Evolutionary conservation across 495 filamentous ascomycete genomes (phyloP).

Genomic region (Penicillium ochrochloron): DNA sequence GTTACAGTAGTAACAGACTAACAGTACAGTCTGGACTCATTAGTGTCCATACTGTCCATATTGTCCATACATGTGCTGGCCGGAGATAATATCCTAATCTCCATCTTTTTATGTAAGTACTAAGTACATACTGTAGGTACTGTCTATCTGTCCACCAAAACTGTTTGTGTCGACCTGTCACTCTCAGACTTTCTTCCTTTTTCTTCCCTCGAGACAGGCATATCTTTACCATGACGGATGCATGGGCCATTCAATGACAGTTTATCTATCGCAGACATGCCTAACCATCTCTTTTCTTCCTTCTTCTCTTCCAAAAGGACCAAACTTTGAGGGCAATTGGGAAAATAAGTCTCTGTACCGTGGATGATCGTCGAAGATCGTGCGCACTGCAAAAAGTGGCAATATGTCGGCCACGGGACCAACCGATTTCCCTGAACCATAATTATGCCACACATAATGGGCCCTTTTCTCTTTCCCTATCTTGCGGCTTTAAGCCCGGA

Average conservation of each 20-base stretch:
- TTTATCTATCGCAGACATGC: constrained; percentile 5
- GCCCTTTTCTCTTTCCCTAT: neutral
- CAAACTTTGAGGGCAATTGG: neutral
- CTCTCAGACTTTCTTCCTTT: neutral
- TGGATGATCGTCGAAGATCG: constrained; percentile 2
- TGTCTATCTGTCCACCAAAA: too few relatives aligned
- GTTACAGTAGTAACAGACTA: neutral
- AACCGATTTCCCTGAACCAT: neutral
- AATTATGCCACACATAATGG: neutral
- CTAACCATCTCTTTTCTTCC: neutral
- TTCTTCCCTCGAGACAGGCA: neutral
- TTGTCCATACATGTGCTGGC: too few relatives aligned
- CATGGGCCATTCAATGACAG: neutral
- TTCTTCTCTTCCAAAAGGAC: neutral
- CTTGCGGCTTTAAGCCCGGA: neutral
- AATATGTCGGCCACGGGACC: neutral
- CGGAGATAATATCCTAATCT: too few relatives aligned
- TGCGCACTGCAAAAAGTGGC: neutral
- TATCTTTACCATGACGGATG: neutral
- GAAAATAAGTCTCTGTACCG: neutral
- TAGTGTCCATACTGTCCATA: too few relatives aligned
- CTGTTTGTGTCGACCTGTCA: constrained; percentile 6
- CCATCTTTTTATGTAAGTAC: too few relatives aligned
- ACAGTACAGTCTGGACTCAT: neutral
- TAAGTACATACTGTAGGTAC: too few relatives aligned